These are phyloP conservation scores for Penicillium sp. DNA, from an alignment of 2,329 filamentous ascomycete genomes.

Conservation along the genomic window DNA sequence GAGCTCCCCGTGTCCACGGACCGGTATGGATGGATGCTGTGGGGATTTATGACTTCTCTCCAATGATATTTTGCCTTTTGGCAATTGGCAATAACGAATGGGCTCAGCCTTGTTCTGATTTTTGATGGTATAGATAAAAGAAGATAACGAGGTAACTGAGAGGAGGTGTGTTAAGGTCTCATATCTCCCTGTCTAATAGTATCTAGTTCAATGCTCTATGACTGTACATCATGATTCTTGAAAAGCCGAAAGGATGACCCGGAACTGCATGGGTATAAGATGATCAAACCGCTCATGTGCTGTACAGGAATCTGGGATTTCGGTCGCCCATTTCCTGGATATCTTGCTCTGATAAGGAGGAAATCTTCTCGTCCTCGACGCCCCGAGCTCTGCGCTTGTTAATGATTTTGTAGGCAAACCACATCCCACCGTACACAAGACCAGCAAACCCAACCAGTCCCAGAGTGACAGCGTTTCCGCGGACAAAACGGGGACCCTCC, in stretches of 20 bases:
- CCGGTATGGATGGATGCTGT: neutral
- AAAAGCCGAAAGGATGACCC: neutral
- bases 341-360: constrained; percentile 42
- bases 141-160: too few species aligned
- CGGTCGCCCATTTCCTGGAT: constrained; percentile 47
- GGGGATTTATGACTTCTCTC: neutral
- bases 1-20: too few species aligned
- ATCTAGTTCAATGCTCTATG: neutral
- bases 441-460: constrained; percentile 59
- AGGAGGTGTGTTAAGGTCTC: too few species aligned
- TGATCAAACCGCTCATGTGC: constrained; percentile 27
- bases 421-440: constrained; percentile 56
- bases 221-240: neutral
- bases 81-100: neutral
- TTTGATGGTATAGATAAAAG: too few species aligned
- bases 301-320: constrained; percentile 44
- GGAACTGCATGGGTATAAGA: neutral
- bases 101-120: too few species aligned
- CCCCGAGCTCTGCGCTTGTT: constrained; percentile 48
- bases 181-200: too few species aligned
- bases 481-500: constrained; percentile 60
- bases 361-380: constrained; percentile 40
- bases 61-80: neutral
- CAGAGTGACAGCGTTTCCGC: constrained; percentile 63
- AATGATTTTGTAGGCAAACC: constrained; percentile 52